Evolutionary conservation across 2,329 filamentous ascomycete genomes (phyloP).

Genomic region (Chaetomium olivaceum): DNA sequence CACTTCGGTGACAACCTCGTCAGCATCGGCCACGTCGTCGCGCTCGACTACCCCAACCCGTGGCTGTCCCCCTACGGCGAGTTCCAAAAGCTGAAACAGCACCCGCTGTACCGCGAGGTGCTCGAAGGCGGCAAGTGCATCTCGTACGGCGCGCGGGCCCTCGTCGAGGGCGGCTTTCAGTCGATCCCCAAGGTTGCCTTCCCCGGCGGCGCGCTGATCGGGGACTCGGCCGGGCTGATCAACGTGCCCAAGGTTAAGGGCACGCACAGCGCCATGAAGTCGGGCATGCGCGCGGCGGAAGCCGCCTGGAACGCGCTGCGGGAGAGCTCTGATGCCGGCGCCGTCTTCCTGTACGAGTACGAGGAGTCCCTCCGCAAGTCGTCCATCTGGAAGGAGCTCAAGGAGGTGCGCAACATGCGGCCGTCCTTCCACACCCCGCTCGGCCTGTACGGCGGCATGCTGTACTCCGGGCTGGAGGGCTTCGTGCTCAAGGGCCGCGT

Average conservation of each 20-base stretch:
- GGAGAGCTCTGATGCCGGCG: constrained; percentile 56
- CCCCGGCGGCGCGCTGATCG: constrained; percentile 91
- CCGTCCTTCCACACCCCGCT: constrained; percentile 89
- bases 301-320: constrained; percentile 77
- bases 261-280: constrained; percentile 96
- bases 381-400: constrained; percentile 89
- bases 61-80: constrained; percentile 95
- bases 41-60: constrained; percentile 93
- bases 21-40: constrained; percentile 85
- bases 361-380: constrained; percentile 85
- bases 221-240: constrained; percentile 93
- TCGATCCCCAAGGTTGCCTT: constrained; percentile 97
- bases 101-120: constrained; percentile 82
- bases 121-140: constrained; percentile 98
- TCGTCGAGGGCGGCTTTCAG: constrained; percentile 95
- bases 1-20: constrained; percentile 98
- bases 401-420: constrained; percentile 95
- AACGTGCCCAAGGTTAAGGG: constrained; percentile 99
- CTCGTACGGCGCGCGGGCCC: constrained; percentile 87
- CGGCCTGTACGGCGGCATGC: constrained; percentile 82
- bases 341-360: constrained; percentile 92
- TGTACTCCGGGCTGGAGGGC: constrained; percentile 92
- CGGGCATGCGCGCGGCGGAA: constrained; percentile 93
- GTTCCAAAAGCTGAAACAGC: constrained; percentile 98
- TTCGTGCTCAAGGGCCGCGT: constrained; percentile 80